Evolutionary conservation across 768 basidiomycete species (phyloP).

Genomic region (Serendipita sp.): DNA sequence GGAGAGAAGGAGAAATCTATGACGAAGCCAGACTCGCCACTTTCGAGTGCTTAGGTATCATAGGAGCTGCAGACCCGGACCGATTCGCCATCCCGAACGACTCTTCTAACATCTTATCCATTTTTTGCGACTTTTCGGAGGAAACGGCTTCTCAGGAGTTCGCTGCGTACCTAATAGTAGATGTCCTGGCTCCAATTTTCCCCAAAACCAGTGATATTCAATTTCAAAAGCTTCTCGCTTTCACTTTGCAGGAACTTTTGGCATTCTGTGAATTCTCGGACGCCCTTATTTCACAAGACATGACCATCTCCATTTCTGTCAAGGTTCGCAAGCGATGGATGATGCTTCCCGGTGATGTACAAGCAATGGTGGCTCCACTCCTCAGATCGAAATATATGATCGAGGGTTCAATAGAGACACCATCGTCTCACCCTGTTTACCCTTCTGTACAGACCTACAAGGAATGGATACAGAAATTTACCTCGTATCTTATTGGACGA

Average conservation of each 20-base stretch:
- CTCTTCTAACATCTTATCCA: not conserved
- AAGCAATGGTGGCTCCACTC: conserved; percentile 75
- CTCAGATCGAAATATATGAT: conserved; percentile 53
- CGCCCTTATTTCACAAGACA: conserved; percentile 44
- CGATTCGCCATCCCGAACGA: conserved; percentile 51
- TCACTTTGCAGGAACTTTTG: conserved; percentile 80
- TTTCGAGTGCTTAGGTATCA: conserved; percentile 77
- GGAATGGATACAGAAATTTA: conserved; percentile 92
- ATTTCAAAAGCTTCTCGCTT: conserved; percentile 80
- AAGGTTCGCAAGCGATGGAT: conserved; percentile 68
- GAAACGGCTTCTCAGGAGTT: conserved; percentile 62
- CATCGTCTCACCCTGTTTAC: conserved; percentile 60
- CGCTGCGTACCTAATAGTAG: conserved; percentile 68
- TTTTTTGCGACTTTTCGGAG: conserved; percentile 43
- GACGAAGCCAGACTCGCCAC: conserved; percentile 54
- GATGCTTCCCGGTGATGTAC: conserved; percentile 59
- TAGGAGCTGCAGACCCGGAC: conserved; percentile 93
- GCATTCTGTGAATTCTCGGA: conserved; percentile 74
- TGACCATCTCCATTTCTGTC: conserved; percentile 31
- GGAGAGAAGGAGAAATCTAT: conserved; percentile 61
- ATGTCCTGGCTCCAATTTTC: conserved; percentile 78
- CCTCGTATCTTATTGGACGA: conserved; percentile 56
- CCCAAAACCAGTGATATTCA: conserved; percentile 86
- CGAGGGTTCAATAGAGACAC: conserved; percentile 23
- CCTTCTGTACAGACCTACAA: conserved; percentile 62